Evolutionary conservation across 1,284 basidiomycete species (phyloP).

Genomic region (Trichosporon faecale): DNA sequence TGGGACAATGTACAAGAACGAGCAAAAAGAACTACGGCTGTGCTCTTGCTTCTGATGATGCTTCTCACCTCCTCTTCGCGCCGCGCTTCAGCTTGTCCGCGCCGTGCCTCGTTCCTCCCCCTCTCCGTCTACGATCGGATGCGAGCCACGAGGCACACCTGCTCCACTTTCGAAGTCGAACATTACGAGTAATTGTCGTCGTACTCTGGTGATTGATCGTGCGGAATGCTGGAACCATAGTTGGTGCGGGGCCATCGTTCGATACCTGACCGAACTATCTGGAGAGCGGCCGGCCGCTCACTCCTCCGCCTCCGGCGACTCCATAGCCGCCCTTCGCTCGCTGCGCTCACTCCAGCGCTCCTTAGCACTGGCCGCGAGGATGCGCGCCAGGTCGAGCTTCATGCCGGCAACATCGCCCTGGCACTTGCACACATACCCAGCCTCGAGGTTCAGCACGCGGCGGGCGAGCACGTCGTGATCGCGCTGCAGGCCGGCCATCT

Average conservation of each 20-base stretch:
- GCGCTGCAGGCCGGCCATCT: background rate
- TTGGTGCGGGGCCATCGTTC: too few relatives aligned
- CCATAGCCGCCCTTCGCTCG: background rate
- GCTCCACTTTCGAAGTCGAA: too few relatives aligned
- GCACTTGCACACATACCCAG: constrained; percentile 3
- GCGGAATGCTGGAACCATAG: too few relatives aligned
- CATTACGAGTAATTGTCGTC: too few relatives aligned
- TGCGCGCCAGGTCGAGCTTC: constrained; percentile 3
- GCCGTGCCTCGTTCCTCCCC: background rate
- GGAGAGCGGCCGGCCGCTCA: too few relatives aligned
- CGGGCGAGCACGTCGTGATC: constrained; percentile 1
- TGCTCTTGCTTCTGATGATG: background rate
- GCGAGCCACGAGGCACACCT: too few relatives aligned
- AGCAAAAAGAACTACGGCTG: background rate
- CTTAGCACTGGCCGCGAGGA: background rate
- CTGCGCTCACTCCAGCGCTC: background rate
- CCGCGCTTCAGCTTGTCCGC: background rate
- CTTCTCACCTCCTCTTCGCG: background rate
- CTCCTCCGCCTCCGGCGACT: background rate
- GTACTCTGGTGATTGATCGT: too few relatives aligned
- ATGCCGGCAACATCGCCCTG: background rate
- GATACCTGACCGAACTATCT: too few relatives aligned
- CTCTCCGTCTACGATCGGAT: too few relatives aligned
- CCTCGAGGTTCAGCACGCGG: background rate
- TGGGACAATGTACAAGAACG: background rate